Conservation (phyloP, 257 asterid species). For the Primulina eburnea region DNA sequence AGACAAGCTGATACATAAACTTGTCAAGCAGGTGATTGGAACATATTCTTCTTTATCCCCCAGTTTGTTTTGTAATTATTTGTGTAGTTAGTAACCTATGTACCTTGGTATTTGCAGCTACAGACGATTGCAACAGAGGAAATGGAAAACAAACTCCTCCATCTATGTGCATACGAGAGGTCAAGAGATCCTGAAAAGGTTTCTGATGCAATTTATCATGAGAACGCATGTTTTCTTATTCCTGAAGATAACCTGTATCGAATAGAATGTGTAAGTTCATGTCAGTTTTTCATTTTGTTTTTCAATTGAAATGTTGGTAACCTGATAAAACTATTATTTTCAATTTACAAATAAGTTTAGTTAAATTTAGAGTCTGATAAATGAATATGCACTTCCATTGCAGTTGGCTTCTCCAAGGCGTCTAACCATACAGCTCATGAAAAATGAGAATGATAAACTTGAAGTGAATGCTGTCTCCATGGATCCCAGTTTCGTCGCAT, state of each 20-base stretch:
- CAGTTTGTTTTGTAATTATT: slow-evolving; percentile 2
- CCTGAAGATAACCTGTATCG: slow-evolving; percentile 76
- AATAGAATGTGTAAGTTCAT: slow-evolving; percentile 67
- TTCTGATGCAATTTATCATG: slow-evolving; percentile 62
- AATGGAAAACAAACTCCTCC: slow-evolving; percentile 67
- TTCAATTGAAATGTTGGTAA: not conserved
- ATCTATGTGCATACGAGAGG: slow-evolving; percentile 72
- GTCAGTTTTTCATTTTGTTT: slow-evolving; percentile 18
- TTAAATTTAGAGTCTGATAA: not conserved
- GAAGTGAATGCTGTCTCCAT: slow-evolving; percentile 57
- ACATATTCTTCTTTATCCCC: slow-evolving; percentile 3
- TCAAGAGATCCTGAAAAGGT: slow-evolving; percentile 55
- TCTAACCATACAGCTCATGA: slow-evolving; percentile 81
- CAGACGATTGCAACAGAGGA: slow-evolving; percentile 70
- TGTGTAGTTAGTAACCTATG: slow-evolving; percentile 27
- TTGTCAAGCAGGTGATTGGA: slow-evolving; percentile 72
- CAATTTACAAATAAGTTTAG: slow-evolving; percentile 14
- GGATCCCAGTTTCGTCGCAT: slow-evolving; percentile 73
- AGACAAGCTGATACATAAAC: slow-evolving; percentile 89
- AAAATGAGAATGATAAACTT: slow-evolving; percentile 56
- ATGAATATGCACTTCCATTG: slow-evolving; percentile 27
- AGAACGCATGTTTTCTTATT: slow-evolving; percentile 65
- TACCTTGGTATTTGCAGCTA: slow-evolving; percentile 45
- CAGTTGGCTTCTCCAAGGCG: slow-evolving; percentile 56
- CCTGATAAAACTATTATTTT: slow-evolving; percentile 1